Evolutionary conservation across 202 grass and related monocot genomes (phyloP).

Genomic region (Zizania palustris): DNA sequence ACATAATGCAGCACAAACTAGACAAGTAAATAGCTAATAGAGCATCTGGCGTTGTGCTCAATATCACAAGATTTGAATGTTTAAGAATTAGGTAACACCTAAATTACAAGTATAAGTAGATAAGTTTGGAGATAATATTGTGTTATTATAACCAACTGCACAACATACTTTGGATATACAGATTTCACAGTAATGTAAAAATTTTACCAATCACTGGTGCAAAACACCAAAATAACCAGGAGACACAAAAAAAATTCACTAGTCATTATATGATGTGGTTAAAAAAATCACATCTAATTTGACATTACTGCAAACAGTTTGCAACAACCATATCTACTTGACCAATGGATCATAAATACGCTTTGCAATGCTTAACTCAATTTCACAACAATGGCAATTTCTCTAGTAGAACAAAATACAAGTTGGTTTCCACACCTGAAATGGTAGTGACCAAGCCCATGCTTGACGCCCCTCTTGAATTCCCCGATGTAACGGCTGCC

Average conservation of each 20-base stretch:
- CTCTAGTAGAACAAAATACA: constrained; percentile 22
- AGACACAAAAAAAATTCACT: neutral
- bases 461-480: constrained; percentile 98
- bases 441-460: constrained; percentile 96
- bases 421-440: constrained; percentile 71
- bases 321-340: constrained; percentile 5
- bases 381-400: constrained; percentile 23
- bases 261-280: neutral
- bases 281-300: constrained; percentile 11
- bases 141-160: constrained; percentile 14
- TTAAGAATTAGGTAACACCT: neutral
- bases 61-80: constrained; percentile 1
- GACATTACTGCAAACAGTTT: constrained; percentile 19
- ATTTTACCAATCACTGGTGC: constrained; percentile 1
- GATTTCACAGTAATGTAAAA: neutral
- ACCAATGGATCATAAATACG: constrained; percentile 22
- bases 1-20: neutral
- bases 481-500: constrained; percentile 92
- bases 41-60: neutral
- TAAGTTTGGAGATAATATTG: constrained; percentile 10
- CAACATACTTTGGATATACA: constrained; percentile 17
- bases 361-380: neutral
- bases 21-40: neutral
- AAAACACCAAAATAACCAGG: constrained; percentile 22
- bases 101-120: neutral